Evolutionary conservation across 2,329 filamentous ascomycete species (phyloP).

Genomic region (Stagonosporopsis tanaceti): DNA sequence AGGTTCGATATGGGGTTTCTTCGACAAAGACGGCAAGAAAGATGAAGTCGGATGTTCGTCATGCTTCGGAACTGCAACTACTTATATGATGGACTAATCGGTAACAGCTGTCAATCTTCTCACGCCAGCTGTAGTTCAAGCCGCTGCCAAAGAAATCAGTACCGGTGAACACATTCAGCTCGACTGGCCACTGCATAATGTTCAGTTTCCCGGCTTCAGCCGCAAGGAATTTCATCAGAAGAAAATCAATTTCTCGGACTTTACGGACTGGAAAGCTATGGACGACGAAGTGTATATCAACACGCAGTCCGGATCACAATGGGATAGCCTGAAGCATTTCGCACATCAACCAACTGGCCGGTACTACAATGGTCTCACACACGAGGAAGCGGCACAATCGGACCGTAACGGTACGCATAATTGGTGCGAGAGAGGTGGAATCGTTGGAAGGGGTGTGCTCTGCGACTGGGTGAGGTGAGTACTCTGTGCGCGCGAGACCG

Average conservation of each 20-base stretch:
- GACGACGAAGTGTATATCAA: constrained; percentile 46
- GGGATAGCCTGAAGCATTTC: constrained; percentile 49
- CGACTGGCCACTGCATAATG: constrained; percentile 64
- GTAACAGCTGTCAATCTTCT: constrained; percentile 49
- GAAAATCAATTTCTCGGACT: constrained; percentile 56
- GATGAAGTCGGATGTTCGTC: constrained; percentile 63
- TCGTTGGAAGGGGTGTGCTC: constrained; percentile 45
- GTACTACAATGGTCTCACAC: constrained; percentile 45
- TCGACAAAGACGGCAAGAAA: constrained; percentile 48
- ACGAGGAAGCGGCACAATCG: constrained; percentile 32
- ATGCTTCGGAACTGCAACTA: too few relatives aligned
- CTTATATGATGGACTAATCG: background rate
- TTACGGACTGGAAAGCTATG: constrained; percentile 35
- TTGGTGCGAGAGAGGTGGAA: constrained; percentile 48
- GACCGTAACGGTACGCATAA: constrained; percentile 47
- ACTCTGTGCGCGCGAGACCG: background rate
- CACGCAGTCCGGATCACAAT: constrained; percentile 46
- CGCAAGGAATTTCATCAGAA: constrained; percentile 61
- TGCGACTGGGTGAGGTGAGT: constrained; percentile 40
- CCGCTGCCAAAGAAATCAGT: constrained; percentile 60
- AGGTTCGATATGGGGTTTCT: constrained; percentile 46
- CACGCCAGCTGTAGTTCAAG: constrained; percentile 60
- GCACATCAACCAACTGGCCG: constrained; percentile 40
- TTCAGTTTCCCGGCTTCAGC: constrained; percentile 63
- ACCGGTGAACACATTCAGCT: constrained; percentile 62